Base-by-base conservation (phyloP, 306 rosid species). In the Pyrus betulifolia region DNA sequence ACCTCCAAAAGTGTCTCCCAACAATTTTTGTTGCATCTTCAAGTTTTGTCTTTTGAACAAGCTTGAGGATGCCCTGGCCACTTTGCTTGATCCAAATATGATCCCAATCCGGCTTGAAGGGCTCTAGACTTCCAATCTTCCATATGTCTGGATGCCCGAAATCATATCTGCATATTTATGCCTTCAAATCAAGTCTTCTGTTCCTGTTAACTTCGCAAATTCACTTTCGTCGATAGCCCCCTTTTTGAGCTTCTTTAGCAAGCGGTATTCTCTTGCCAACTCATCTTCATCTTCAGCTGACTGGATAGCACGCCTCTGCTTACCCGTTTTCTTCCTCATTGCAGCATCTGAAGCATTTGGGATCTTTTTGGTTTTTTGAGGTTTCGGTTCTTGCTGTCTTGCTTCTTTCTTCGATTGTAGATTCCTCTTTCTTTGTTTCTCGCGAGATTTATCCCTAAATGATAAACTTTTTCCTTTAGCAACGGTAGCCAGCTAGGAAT, bases 401-500 rank as follows among this genome's bases (percentile, higher is more conserved):
- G 89, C 92, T 86, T 88, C 97, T 87, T 91, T 92, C 89, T 82
- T 92, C 12, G 76, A 86, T 77, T 75, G 83, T 69, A 95, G 82
- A 82, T 95, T 95, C 83, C 81, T 89, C 88, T 80, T 89, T 77
- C 99, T 86, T 84, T 95, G 99, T 74, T 91, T 95, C 88, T 95
- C 86, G 4, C 97, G 91, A 42, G 96, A 84, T 80, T 95, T 95
- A 79, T 92, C 99, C 84, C 99, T 95, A 60, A 31, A 78, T 61
- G 59, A 49, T 76, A 66, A 51, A 55, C 23, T 28, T 23, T 62
- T 75, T 28, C 12, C 63, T 7, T 70, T 13, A 87, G 84, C 74
- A 66, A 9, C 7, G 21, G 63, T 44, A 67, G 11, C 12, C 9
- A 8, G 11, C 12, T 2, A 42, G 45, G 12, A 42, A 42, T 42